Percentiles rank a stretch among this genome's conserved stretches.
These are phyloP conservation scores for Beauveria varroae DNA, from an alignment of 2,329 filamentous ascomycete species.

Conservation along the genomic window DNA sequence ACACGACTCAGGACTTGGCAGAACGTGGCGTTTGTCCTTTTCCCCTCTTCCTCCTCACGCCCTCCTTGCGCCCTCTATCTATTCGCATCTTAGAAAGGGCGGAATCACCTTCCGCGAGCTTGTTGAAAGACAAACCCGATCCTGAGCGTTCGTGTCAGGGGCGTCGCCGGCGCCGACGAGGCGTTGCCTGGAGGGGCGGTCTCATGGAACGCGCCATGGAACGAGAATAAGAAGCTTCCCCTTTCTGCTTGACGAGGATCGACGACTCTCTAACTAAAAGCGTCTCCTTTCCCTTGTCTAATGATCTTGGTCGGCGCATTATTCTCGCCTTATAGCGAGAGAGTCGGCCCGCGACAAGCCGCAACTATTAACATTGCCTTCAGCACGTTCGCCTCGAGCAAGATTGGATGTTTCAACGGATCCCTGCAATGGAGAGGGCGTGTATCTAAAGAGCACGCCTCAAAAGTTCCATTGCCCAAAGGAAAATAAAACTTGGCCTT, in stretches of 20 bases:
- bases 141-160: conserved; percentile 3
- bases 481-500: background rate
- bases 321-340: background rate
- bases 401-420: background rate
- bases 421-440: background rate
- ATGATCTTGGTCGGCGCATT: background rate
- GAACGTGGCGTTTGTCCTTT: background rate
- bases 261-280: background rate
- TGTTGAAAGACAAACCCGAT: background rate
- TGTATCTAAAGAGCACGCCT: background rate
- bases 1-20: background rate
- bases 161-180: background rate
- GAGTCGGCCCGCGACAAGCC: background rate
- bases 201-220: background rate
- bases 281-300: background rate
- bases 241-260: background rate
- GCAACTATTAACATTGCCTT: background rate
- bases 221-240: background rate
- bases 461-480: background rate
- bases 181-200: no score
- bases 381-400: background rate
- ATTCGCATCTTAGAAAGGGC: background rate
- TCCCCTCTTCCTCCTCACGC: background rate
- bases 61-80: background rate
- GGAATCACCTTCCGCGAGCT: conserved; percentile 1